Percentiles rank a stretch among this genome's conserved stretches.
phyloP scores from a whole-genome alignment of 768 basidiomycete genomes.

The Steccherinum ochraceum region DNA sequence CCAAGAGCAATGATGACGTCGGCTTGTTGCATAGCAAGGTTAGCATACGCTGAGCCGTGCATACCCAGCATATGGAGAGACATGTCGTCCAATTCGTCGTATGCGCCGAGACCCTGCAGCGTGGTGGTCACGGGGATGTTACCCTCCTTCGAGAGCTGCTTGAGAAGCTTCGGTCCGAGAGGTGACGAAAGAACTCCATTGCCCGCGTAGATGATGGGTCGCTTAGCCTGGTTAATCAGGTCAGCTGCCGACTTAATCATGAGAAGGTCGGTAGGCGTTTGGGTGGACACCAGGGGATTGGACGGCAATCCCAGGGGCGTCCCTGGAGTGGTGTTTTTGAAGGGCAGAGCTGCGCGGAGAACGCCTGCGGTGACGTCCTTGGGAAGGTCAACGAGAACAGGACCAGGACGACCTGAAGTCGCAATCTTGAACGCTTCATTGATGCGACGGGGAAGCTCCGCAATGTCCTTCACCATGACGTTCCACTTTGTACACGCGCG shows the following conservation, averaged over 20 bases:
- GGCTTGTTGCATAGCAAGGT: constrained; percentile 95
- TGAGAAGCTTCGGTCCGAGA: constrained; percentile 76
- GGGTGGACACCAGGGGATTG: constrained; percentile 60
- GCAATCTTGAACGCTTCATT: constrained; percentile 99
- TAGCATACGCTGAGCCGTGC: constrained; percentile 97
- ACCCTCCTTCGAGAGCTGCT: constrained; percentile 70
- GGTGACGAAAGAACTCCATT: constrained; percentile 82
- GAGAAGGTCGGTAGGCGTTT: constrained; percentile 50
- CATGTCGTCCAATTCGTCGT: constrained; percentile 82
- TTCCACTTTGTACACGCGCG: constrained; percentile 99
- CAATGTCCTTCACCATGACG: constrained; percentile 97
- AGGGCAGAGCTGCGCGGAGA: constrained; percentile 77
- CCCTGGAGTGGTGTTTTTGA: constrained; percentile 82
- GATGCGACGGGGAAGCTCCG: constrained; percentile 90
- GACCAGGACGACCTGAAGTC: constrained; percentile 92
- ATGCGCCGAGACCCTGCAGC: constrained; percentile 91
- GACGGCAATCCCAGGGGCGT: constrained; percentile 62
- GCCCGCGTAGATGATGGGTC: constrained; percentile 90
- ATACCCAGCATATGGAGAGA: constrained; percentile 98
- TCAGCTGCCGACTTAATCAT: constrained; percentile 79
- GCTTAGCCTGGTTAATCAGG: constrained; percentile 88
- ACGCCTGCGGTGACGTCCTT: constrained; percentile 97
- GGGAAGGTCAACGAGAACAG: constrained; percentile 97
- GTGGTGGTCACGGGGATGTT: constrained; percentile 98
- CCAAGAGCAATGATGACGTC: constrained; percentile 98